phyloP scores from a whole-genome alignment of 106 monocot genomes.

The Xerophyta viscosa region DNA sequence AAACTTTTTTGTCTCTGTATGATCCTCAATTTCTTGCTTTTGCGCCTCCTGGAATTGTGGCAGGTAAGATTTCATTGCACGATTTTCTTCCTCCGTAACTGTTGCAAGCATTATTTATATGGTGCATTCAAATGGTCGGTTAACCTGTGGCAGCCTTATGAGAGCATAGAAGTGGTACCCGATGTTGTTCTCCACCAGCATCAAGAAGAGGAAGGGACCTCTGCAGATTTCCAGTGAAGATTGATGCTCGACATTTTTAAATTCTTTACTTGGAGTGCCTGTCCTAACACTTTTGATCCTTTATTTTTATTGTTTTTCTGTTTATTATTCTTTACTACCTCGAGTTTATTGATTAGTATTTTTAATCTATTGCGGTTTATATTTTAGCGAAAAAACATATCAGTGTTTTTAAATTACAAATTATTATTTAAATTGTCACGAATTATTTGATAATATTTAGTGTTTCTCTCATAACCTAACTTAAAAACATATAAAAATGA shows the following conservation, averaged over 20 bases:
- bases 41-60: conserved; percentile 54
- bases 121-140: background rate
- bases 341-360: too few species aligned
- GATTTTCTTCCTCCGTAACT: background rate
- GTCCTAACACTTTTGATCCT: too few species aligned
- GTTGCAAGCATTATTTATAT: background rate
- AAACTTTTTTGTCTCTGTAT: conserved; percentile 89
- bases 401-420: too few species aligned
- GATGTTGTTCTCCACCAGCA: conserved; percentile 6
- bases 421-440: too few species aligned
- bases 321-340: too few species aligned
- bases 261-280: too few species aligned
- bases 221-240: background rate
- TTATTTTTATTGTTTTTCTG: too few species aligned
- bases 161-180: conserved; percentile 28
- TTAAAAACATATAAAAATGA: too few species aligned
- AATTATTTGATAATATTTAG: too few species aligned
- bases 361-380: too few species aligned
- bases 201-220: background rate
- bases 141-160: conserved; percentile 13
- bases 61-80: conserved; percentile 36
- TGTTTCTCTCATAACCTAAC: too few species aligned
- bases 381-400: too few species aligned
- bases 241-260: background rate
- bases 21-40: conserved; percentile 74